Base-by-base conservation (phyloP, 495 filamentous ascomycete species). In the Aspergillus ostianus region DNA sequence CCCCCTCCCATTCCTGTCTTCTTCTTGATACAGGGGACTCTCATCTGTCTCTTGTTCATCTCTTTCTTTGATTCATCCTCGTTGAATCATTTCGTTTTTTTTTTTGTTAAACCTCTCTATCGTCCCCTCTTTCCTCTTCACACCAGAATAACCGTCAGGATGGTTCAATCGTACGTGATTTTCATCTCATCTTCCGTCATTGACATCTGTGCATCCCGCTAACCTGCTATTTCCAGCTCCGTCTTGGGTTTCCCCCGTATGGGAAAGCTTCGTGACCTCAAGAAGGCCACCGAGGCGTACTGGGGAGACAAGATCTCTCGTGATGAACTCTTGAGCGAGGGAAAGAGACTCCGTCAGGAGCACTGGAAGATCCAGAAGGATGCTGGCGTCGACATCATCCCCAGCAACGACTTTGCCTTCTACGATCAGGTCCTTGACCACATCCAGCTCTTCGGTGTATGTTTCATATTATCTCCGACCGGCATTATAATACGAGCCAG, bases 351-450 rank as follows among this genome's bases (percentile, higher is more conserved):
- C 60, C 90, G 94, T 82, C 82, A 89, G 57, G 92, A 87, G 70
- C 94, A 98, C 87, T 98, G 94, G 94, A 91, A 96, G 84, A 91
- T 98, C 80, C 94, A 97, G 84, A 94, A 98, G 84, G 86, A 93
- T 78, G 92, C 92, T 68, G 94, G 94, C 72, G 92, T 96, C 71
- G 90, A 96, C 70, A 84, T 91, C 77, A 98, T 98, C 77, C 94
- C 94, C 70, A 94, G 90, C 87, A 98, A 98, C 75, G 94, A 98
- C 88, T 98, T 98, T 74, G 90, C 95, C 62, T 92, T 90, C 83
- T 98, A 98, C 76, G 94, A 98, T 76, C 94, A 98, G 72, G 88
- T 98, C 73, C 90, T 98, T 45, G 91, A 93, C 79, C 94, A 98
- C 83, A 97, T 97, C 79, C 94, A 98, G 82, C 85, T 97, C 70